A percentile compares a stretch with the other conserved stretches of the same genome.
phyloP scores from a whole-genome alignment of 1,284 basidiomycete species.

The Moniliophthora roreri region DNA sequence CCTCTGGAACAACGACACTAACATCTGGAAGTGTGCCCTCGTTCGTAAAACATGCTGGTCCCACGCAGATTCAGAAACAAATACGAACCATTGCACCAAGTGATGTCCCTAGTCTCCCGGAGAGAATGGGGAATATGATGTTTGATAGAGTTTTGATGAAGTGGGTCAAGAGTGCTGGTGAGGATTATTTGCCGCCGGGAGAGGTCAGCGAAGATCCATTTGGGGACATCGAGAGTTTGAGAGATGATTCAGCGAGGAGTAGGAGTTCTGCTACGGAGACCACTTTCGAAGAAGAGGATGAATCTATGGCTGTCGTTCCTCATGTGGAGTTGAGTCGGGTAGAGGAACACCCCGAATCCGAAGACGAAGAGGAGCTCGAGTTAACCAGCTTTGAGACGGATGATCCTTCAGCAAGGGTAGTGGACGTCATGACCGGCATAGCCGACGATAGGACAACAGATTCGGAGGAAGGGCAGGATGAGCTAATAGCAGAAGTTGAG shows the following conservation, averaged over 20 bases:
- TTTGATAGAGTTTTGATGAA: slow-evolving; percentile 79
- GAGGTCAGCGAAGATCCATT: slow-evolving; percentile 83
- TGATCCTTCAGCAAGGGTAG: slow-evolving; percentile 47
- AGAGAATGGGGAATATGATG: slow-evolving; percentile 83
- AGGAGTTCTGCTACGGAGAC: slow-evolving; percentile 1
- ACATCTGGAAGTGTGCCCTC: slow-evolving; percentile 72
- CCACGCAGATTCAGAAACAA: slow-evolving; percentile 67
- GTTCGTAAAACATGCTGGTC: slow-evolving; percentile 82
- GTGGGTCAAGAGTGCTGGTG: slow-evolving; percentile 70
- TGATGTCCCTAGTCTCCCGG: slow-evolving; percentile 74
- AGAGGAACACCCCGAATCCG: slow-evolving; percentile 50
- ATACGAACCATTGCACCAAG: slow-evolving; percentile 78
- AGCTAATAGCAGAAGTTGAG: slow-evolving; percentile 19
- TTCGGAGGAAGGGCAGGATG: slow-evolving; percentile 40
- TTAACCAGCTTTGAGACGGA: slow-evolving; percentile 75
- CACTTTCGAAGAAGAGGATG: slow-evolving; percentile 30
- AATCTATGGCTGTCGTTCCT: slow-evolving; percentile 17
- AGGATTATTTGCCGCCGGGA: slow-evolving; percentile 37
- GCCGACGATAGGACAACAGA: slow-evolving; percentile 47
- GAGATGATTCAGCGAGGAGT: slow-evolving; percentile 46
- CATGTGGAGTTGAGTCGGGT: slow-evolving; percentile 46
- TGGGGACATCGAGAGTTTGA: slow-evolving; percentile 81
- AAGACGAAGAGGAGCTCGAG: slow-evolving; percentile 64
- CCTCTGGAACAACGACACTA: slow-evolving; percentile 67
- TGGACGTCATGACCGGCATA: slow-evolving; percentile 47